phyloP scores from a whole-genome alignment of 176 grass and related monocot species.

The Secale cereale region DNA sequence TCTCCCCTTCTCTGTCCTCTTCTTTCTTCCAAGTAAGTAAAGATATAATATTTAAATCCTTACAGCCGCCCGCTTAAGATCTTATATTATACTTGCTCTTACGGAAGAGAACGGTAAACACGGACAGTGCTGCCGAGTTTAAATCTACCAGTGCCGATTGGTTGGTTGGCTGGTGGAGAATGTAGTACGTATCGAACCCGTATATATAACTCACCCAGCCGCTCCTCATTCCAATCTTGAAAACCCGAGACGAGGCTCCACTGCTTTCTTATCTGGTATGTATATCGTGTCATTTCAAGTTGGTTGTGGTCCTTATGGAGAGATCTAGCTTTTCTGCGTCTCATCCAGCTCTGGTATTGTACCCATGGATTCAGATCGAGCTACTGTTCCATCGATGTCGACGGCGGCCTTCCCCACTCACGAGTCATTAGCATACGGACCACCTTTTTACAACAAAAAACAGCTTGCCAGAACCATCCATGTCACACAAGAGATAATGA shows the following conservation, averaged over 20 bases:
- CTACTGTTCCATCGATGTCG: slow-evolving; percentile 23
- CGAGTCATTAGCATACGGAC: neutral
- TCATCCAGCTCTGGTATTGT: slow-evolving; percentile 10
- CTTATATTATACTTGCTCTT: too few species aligned
- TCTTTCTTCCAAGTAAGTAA: too few species aligned
- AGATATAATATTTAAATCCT: too few species aligned
- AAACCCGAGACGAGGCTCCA: slow-evolving; percentile 12
- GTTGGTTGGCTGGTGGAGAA: neutral
- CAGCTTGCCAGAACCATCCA: neutral
- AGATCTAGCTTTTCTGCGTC: slow-evolving; percentile 24
- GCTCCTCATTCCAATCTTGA: slow-evolving; percentile 38
- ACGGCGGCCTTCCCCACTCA: neutral
- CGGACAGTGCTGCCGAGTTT: neutral
- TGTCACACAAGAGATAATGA: neutral
- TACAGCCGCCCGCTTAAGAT: too few species aligned
- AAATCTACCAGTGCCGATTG: neutral
- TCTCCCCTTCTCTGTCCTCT: too few species aligned
- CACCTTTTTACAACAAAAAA: neutral
- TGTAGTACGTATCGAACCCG: slow-evolving; percentile 7
- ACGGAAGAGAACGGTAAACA: neutral
- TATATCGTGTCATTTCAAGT: slow-evolving; percentile 22
- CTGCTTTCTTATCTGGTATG: slow-evolving; percentile 18
- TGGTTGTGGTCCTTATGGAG: slow-evolving; percentile 20
- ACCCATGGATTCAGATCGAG: neutral
- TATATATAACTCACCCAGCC: neutral